Evolutionary conservation across 441 rosid species (phyloP), one percentile per base, ranked within the genome.

Genomic region (Pelargonium australe): DNA sequence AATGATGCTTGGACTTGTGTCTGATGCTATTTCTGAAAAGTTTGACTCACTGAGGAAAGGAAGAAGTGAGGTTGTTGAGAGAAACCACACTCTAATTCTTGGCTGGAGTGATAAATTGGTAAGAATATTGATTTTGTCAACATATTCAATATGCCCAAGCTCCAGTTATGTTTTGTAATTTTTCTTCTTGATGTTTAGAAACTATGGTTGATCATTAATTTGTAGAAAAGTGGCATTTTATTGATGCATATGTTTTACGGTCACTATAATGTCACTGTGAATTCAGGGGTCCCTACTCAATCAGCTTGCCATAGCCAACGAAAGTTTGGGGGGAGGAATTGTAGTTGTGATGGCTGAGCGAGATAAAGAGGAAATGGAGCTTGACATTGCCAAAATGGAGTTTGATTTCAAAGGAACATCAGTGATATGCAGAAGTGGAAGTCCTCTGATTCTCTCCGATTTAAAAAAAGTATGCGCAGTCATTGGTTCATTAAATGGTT

Each of bases 91-190:
- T 66, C 82, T 88, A 34, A 67, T 88, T 70, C 91, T 88, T 81
- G 94, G 94, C 23, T 86, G 91, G 94, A 86, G 91, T 71, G 94
- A 88, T 79, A 88, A 88, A 75, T 68, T 88, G 88, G 94, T 88
- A 85, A 80, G 65, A n/a, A 47, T 71, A 75, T 80, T 78, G 13
- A 74, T 61, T 69, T 66, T 53, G n/a, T 23, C 20, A 51, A 51
- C 58, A 13, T 51, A 51, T 51, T 51, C n/a, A 5, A 14, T 51
- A 13, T 51, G 58, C n/a, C 40, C 58, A 51, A 2, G 17, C 58
- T 51, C 58, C 14, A 51, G 16, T 51, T 51, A 51, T 13, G 40
- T 5, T 34, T 34, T 34, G 5, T 34, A 4, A 12, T 51, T n/a
- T 5, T n/a, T n/a, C 16, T 4, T 51, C 16, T 51, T 51, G 58